Evolutionary conservation across 345 rosid genomes (phyloP).

Genomic region (Iberis pinnata): DNA sequence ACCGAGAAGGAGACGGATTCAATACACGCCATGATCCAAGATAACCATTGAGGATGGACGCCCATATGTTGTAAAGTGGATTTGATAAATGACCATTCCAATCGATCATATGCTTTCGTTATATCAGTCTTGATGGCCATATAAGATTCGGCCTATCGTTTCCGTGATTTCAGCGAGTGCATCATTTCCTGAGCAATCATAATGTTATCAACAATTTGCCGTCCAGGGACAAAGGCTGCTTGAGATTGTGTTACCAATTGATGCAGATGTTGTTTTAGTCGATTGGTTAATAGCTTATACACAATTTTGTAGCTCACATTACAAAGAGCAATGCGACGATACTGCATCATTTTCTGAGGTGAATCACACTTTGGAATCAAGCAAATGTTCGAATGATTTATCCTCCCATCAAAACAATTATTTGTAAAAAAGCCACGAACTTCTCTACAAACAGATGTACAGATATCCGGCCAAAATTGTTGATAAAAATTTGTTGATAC

Average conservation of each 20-base stretch:
- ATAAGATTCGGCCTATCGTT: neutral
- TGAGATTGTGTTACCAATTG: neutral
- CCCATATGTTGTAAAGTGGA: neutral
- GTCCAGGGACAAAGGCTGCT: neutral
- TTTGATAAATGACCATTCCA: neutral
- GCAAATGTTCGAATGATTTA: neutral
- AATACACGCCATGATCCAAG: neutral
- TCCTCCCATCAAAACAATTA: no score
- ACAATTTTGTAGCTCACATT: neutral
- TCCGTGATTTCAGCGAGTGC: neutral
- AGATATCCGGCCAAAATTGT: no score
- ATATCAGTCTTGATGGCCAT: neutral
- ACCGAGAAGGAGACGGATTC: neutral
- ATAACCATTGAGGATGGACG: neutral
- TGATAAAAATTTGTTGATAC: no score
- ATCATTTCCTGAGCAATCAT: neutral
- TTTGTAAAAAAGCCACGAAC: no score
- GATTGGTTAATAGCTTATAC: neutral
- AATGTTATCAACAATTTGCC: neutral
- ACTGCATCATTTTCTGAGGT: neutral
- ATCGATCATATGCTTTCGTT: neutral
- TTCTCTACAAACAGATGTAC: no score
- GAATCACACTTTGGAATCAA: neutral
- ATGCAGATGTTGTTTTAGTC: neutral
- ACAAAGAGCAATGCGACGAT: neutral